Evolutionary conservation across 208 protist species (phyloP).

Genomic region (Acanthamoeba quina): DNA sequence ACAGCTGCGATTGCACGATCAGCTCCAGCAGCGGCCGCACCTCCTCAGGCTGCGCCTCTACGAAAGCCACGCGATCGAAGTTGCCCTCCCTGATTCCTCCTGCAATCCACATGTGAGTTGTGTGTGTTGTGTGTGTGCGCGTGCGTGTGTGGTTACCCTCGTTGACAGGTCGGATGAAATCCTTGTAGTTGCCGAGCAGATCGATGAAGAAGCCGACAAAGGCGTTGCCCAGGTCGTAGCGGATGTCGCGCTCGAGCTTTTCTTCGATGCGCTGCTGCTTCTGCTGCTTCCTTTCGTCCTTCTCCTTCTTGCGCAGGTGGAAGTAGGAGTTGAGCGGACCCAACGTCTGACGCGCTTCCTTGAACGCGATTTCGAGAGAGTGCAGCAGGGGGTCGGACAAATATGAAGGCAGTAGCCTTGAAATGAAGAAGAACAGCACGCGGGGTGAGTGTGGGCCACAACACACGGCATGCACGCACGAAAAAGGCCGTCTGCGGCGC

Average conservation of each 20-base stretch:
- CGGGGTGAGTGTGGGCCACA: not conserved
- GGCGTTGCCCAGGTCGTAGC: constrained; percentile 31
- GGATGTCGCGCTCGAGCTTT: constrained; percentile 22
- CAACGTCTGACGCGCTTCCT: not conserved
- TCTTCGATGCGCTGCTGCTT: constrained; percentile 4
- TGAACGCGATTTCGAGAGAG: not conserved
- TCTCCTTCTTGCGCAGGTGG: constrained; percentile 26
- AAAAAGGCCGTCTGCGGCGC: not conserved
- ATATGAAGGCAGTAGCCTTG: not conserved
- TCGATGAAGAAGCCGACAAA: constrained; percentile 47
- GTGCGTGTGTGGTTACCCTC: not conserved
- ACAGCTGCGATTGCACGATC: constrained; percentile 42
- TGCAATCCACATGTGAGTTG: not conserved
- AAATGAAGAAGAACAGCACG: too few relatives aligned
- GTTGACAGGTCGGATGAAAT: not conserved
- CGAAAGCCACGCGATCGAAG: constrained; percentile 27
- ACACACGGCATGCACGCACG: not conserved
- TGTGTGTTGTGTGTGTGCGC: too few relatives aligned
- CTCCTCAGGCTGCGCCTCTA: not conserved
- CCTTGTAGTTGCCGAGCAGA: not conserved
- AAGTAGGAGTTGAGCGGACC: constrained; percentile 24
- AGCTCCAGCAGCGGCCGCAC: constrained; percentile 14
- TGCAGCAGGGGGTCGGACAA: not conserved
- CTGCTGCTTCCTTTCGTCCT: not conserved
- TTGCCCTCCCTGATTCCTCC: not conserved